A percentile compares a stretch with the other conserved stretches of the same genome.
Evolutionary conservation across 2,329 filamentous ascomycete species (phyloP).

Genomic region (Beauveria rudraprayagi): DNA sequence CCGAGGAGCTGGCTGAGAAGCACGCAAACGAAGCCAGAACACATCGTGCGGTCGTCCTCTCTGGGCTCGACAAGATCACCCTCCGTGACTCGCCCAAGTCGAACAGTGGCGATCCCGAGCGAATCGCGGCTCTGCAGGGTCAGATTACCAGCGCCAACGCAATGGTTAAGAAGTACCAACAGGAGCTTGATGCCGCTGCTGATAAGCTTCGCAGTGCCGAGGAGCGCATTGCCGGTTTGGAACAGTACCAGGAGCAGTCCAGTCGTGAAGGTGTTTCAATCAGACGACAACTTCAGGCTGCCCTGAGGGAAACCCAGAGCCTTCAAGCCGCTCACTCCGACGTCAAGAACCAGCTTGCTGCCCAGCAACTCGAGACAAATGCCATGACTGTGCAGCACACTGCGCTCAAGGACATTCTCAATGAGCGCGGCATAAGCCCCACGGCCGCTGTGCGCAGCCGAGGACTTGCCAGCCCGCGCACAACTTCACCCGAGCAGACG

Average conservation of each 20-base stretch:
- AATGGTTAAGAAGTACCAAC: slow-evolving; percentile 80
- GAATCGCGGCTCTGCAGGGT: slow-evolving; percentile 64
- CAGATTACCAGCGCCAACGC: slow-evolving; percentile 72
- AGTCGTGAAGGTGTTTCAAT: slow-evolving; percentile 88
- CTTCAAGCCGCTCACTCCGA: slow-evolving; percentile 75
- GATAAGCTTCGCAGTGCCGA: slow-evolving; percentile 89
- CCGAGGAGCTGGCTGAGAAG: slow-evolving; percentile 80
- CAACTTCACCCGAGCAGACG: slow-evolving; percentile 69
- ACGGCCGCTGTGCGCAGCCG: slow-evolving; percentile 64
- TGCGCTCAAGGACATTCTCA: slow-evolving; percentile 85
- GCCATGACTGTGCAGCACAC: slow-evolving; percentile 87
- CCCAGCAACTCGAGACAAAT: slow-evolving; percentile 87
- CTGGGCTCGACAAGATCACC: slow-evolving; percentile 69
- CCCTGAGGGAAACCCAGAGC: slow-evolving; percentile 75
- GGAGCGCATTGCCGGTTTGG: slow-evolving; percentile 90
- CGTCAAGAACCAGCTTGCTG: slow-evolving; percentile 72
- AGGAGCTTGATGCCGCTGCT: slow-evolving; percentile 76
- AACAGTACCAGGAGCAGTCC: slow-evolving; percentile 94
- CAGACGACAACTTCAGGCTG: slow-evolving; percentile 78
- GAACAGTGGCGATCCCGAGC: slow-evolving; percentile 50
- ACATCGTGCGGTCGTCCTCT: slow-evolving; percentile 74
- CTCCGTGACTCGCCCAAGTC: slow-evolving; percentile 42
- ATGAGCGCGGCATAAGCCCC: slow-evolving; percentile 78
- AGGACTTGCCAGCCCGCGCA: slow-evolving; percentile 60
- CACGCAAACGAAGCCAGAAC: slow-evolving; percentile 81